phyloP scores from a whole-genome alignment of 176 grass and related monocot species.

The Sorghum bicolor region Sorghum_bicolor_NCBIv3 NC_012871.2:70765001-70765500 shows the following conservation, averaged over 20 bases:
- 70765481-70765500: conserved; percentile 63
- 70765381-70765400: background rate
- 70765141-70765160: background rate
- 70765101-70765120: background rate
- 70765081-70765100: background rate
- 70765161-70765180: background rate
- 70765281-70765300: background rate
- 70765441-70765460: conserved; percentile 93
- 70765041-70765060: conserved; percentile 84
- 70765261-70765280: conserved; percentile 7
- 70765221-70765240: background rate
- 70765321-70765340: background rate
- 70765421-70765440: conserved; percentile 97
- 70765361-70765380: background rate
- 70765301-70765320: background rate
- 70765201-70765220: background rate
- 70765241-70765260: background rate
- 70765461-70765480: conserved; percentile 77
- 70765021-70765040: conserved; percentile 77
- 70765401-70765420: conserved; percentile 58
- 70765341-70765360: conserved; percentile 8
- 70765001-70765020: conserved; percentile 82
- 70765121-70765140: background rate
- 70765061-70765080: background rate
- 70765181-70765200: background rate